Evolutionary conservation across 2,329 filamentous ascomycete species (phyloP).

Genomic region (Colletotrichum agaves): DNA sequence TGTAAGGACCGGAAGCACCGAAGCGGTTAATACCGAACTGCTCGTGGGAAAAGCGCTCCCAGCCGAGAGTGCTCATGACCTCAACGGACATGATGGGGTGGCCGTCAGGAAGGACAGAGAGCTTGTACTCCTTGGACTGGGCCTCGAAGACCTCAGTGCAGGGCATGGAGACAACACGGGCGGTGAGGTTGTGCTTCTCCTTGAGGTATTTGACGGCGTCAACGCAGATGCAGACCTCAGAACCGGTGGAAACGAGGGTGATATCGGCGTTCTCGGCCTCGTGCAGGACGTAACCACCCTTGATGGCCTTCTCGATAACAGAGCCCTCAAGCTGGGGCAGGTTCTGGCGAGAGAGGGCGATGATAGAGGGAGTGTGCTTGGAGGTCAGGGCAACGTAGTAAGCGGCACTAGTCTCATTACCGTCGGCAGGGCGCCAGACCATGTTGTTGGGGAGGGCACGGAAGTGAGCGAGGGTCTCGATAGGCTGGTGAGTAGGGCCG

Average conservation of each 20-base stretch:
- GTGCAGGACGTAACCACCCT: conserved; percentile 93
- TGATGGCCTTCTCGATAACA: conserved; percentile 86
- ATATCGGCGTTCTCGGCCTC: conserved; percentile 86
- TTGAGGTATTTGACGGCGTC: conserved; percentile 92
- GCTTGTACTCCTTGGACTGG: conserved; percentile 93
- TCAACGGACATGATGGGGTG: conserved; percentile 94
- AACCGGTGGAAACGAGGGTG: conserved; percentile 94
- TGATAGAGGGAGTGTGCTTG: conserved; percentile 89
- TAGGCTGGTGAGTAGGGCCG: conserved; percentile 98
- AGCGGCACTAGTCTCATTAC: conserved; percentile 97
- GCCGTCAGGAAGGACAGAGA: conserved; percentile 91
- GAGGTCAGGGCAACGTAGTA: conserved; percentile 96
- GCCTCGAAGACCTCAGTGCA: conserved; percentile 97
- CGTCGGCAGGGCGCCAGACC: conserved; percentile 98
- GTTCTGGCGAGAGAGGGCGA: conserved; percentile 97
- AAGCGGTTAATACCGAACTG: conserved; percentile 99
- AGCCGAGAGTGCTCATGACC: conserved; percentile 96
- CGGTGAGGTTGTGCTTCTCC: conserved; percentile 87
- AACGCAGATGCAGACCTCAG: conserved; percentile 92
- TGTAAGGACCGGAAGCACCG: conserved; percentile 96
- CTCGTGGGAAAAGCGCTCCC: conserved; percentile 99
- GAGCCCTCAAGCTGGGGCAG: conserved; percentile 97
- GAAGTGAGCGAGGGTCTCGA: conserved; percentile 98
- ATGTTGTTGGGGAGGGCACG: conserved; percentile 98
- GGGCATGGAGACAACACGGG: conserved; percentile 93